Conservation (phyloP, 2,329 filamentous ascomycete species). For the Sporothrix protearum region DNA sequence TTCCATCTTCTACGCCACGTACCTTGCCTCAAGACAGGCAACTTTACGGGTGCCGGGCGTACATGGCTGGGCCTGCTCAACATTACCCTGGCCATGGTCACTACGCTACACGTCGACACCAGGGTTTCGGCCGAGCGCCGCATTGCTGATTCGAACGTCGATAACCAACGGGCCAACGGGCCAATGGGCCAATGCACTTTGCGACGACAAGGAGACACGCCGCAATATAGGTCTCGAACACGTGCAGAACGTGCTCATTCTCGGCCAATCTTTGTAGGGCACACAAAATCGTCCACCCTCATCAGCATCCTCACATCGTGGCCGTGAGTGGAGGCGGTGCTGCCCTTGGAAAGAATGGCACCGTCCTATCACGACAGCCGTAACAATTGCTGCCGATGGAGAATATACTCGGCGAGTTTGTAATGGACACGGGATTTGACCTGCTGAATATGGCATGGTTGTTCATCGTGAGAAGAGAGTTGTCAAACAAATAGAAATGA, state of each 20-base stretch:
- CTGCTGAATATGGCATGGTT: conserved; percentile 22
- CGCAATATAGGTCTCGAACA: conserved; percentile 43
- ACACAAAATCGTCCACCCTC: conserved; percentile 40
- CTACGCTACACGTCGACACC: conserved; percentile 19
- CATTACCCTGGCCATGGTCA: conserved; percentile 48
- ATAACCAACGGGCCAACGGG: conserved; percentile 44
- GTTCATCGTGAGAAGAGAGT: background rate
- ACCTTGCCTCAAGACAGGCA: conserved; percentile 22
- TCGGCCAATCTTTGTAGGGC: conserved; percentile 52
- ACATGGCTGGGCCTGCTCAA: conserved; percentile 52
- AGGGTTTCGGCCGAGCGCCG: conserved; percentile 30
- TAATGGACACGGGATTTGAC: conserved; percentile 23
- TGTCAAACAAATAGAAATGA: background rate
- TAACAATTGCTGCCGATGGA: conserved; percentile 19
- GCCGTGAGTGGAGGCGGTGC: background rate
- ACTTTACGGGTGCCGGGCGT: conserved; percentile 39
- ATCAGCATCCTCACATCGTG: background rate
- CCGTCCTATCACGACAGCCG: background rate
- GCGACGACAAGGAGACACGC: conserved; percentile 39
- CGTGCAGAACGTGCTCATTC: conserved; percentile 46
- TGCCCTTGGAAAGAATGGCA: background rate
- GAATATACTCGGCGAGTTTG: conserved; percentile 24
- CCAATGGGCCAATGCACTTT: conserved; percentile 43
- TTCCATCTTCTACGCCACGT: conserved; percentile 27
- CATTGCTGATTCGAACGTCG: conserved; percentile 43